phyloP scores from a whole-genome alignment of 2,329 filamentous ascomycete genomes.

The Colletotrichum sp. region DNA sequence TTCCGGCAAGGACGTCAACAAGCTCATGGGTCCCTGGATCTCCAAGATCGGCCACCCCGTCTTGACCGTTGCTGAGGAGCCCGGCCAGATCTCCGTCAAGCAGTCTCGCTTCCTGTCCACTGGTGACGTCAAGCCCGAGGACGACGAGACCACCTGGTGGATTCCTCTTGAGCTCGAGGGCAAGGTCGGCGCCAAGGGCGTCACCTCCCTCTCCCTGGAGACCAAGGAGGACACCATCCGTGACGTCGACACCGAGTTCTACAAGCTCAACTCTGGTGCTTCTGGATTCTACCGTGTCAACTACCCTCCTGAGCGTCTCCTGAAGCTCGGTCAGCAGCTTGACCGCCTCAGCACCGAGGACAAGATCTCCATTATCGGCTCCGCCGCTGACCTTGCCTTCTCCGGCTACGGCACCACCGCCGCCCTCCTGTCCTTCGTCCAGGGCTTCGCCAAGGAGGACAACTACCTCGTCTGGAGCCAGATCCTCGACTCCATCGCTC shows the following conservation, averaged over 20 bases:
- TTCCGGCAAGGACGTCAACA: conserved; percentile 84
- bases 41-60: conserved; percentile 94
- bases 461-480: conserved; percentile 92
- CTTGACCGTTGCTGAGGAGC: conserved; percentile 83
- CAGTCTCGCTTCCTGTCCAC: conserved; percentile 91
- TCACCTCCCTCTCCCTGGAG: conserved; percentile 72
- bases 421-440: conserved; percentile 80
- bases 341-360: conserved; percentile 82
- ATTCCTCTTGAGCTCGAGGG: conserved; percentile 87
- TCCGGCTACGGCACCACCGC: conserved; percentile 85
- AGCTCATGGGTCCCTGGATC: conserved; percentile 95
- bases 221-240: conserved; percentile 78
- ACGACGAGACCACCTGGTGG: conserved; percentile 96
- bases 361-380: conserved; percentile 91
- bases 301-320: conserved; percentile 84
- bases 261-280: conserved; percentile 91
- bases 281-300: conserved; percentile 92
- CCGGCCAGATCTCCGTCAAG: conserved; percentile 79
- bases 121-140: conserved; percentile 88
- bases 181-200: conserved; percentile 67
- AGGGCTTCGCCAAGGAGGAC: conserved; percentile 81
- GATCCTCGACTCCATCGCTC: conserved; percentile 76
- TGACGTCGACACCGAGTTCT: conserved; percentile 80
- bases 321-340: conserved; percentile 79
- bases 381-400: conserved; percentile 86